Conservation (phyloP, 495 filamentous ascomycete species). For the Penicillium manginii region DNA sequence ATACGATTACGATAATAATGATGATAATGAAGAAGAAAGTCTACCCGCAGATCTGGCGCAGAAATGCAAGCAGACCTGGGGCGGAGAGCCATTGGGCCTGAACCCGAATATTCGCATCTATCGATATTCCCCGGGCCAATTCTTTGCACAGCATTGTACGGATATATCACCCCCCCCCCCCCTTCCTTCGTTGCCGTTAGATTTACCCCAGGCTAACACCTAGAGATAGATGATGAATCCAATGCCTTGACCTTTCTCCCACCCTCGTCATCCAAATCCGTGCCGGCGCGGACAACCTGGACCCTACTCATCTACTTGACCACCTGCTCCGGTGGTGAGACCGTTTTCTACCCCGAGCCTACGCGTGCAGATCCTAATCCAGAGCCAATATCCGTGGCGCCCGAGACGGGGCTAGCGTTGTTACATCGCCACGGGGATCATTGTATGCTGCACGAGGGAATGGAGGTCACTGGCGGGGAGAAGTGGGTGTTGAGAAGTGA, state of each 20-base stretch:
- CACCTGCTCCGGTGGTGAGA: conserved; percentile 81
- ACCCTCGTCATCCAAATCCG: conserved; percentile 36
- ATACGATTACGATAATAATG: conserved; percentile 50
- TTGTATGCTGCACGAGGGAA: conserved; percentile 89
- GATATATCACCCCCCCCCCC: conserved; percentile 44
- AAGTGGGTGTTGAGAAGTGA: conserved; percentile 95
- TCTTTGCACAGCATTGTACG: conserved; percentile 85
- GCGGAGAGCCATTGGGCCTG: conserved; percentile 80
- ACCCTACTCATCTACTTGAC: conserved; percentile 89
- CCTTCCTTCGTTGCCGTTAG: background rate
- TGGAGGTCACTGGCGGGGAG: conserved; percentile 76
- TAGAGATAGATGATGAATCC: conserved; percentile 71
- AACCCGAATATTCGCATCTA: conserved; percentile 92
- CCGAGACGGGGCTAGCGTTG: conserved; percentile 80
- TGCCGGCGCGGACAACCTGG: conserved; percentile 83
- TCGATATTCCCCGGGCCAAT: conserved; percentile 84
- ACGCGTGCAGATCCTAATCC: conserved; percentile 38
- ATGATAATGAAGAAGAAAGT: conserved; percentile 11
- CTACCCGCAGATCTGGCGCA: conserved; percentile 3
- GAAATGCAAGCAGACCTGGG: conserved; percentile 59
- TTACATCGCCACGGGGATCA: conserved; percentile 88
- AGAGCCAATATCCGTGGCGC: conserved; percentile 64
- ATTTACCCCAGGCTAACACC: background rate
- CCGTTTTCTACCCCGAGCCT: conserved; percentile 83
- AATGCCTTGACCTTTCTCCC: conserved; percentile 64